A percentile compares a stretch with the other conserved stretches of the same genome.
Evolutionary conservation across 371 early-diverging fungal species (phyloP).

Genomic region (Conidiobolus incongruus): DNA sequence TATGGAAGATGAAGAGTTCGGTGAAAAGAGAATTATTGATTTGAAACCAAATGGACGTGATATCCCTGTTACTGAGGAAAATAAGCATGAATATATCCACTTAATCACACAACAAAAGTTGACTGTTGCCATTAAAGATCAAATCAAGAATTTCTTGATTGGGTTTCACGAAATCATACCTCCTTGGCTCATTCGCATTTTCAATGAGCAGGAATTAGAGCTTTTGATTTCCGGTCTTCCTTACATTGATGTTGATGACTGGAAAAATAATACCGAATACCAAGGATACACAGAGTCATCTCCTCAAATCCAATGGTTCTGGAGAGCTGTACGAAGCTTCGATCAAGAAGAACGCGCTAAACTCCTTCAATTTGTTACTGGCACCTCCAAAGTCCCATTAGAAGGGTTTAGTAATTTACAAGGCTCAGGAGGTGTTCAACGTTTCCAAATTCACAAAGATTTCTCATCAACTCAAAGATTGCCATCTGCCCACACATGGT

Average conservation of each 20-base stretch:
- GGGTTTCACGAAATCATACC: conserved; percentile 97
- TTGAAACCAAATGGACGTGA: conserved; percentile 78
- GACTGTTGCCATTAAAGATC: conserved; percentile 72
- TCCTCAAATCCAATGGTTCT: conserved; percentile 95
- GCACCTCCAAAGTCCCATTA: conserved; percentile 94
- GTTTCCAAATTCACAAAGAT: conserved; percentile 97
- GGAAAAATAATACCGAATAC: conserved; percentile 96
- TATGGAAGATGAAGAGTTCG: conserved; percentile 86
- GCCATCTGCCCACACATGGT: conserved; percentile 97
- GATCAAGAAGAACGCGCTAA: conserved; percentile 93
- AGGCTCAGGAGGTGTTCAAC: conserved; percentile 85
- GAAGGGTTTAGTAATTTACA: conserved; percentile 96
- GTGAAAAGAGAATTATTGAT: conserved; percentile 61
- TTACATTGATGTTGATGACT: conserved; percentile 97
- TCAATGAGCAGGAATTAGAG: conserved; percentile 97
- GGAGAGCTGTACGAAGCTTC: conserved; percentile 94
- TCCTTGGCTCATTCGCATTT: conserved; percentile 68
- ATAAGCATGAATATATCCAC: conserved; percentile 92
- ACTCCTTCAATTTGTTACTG: conserved; percentile 94
- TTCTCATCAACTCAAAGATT: conserved; percentile 68
- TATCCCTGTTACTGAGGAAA: conserved; percentile 84
- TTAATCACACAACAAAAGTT: conserved; percentile 78
- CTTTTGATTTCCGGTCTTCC: conserved; percentile 94
- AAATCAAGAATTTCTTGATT: conserved; percentile 79
- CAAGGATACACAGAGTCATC: conserved; percentile 66